Conservation (phyloP, 2,329 filamentous ascomycete species). For the Parasarocladium wereldwijsianum region DNA sequence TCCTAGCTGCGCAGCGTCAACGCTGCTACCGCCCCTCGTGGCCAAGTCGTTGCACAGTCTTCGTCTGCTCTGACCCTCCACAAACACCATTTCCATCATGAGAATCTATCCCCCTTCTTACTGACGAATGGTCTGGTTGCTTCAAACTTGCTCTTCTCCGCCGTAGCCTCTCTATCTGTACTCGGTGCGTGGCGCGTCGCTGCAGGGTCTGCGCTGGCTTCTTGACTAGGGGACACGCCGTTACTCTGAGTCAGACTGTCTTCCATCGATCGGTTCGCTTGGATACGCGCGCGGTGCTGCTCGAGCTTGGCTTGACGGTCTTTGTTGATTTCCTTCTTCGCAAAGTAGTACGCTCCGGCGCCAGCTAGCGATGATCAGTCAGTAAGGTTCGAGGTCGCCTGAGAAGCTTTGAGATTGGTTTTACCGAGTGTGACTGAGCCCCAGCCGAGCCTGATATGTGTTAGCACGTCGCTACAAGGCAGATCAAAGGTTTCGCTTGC, state of each 20-base stretch:
- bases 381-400: slow-evolving; percentile 4
- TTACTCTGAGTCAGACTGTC: no score
- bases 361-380: slow-evolving; percentile 44
- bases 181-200: slow-evolving; percentile 68
- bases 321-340: slow-evolving; percentile 86
- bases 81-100: slow-evolving; percentile 20
- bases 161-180: slow-evolving; percentile 49
- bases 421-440: slow-evolving; percentile 72
- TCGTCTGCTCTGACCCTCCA: background rate
- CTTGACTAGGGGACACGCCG: slow-evolving; percentile 52
- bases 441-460: slow-evolving; percentile 64
- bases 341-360: slow-evolving; percentile 87
- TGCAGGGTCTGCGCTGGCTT: slow-evolving; percentile 67
- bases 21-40: no score
- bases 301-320: slow-evolving; percentile 63
- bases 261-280: slow-evolving; percentile 39
- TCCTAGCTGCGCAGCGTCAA: no score
- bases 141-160: slow-evolving; percentile 86
- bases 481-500: slow-evolving; percentile 23
- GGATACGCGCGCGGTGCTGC: slow-evolving; percentile 50
- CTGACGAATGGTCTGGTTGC: slow-evolving; percentile 59
- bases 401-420: slow-evolving; percentile 13
- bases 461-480: slow-evolving; percentile 4
- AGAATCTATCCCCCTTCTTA: slow-evolving; percentile 77
- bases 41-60: no score